Percentiles rank a stretch among this genome's conserved stretches.
phyloP scores from a whole-genome alignment of 345 rosid species.

The Rhizophora apiculata region DNA sequence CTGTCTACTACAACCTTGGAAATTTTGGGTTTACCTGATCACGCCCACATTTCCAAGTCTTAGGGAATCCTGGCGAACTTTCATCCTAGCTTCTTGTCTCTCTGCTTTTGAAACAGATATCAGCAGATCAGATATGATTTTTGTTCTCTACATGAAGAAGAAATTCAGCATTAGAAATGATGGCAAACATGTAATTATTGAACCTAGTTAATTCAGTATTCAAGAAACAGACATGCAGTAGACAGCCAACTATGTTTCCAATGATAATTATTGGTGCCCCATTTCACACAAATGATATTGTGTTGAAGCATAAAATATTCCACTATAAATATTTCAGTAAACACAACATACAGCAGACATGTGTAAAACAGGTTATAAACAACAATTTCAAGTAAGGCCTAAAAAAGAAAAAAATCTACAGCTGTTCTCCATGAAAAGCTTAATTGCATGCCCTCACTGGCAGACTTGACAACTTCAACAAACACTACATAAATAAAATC shows the following conservation, averaged over 20 bases:
- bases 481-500: no score
- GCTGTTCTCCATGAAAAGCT: background rate
- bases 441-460: background rate
- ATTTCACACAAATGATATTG: background rate
- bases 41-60: constrained; percentile 97
- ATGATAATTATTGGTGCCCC: constrained; percentile 8
- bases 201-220: background rate
- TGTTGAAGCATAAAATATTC: background rate
- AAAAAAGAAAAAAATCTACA: background rate
- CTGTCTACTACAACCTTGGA: no score
- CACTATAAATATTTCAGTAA: background rate
- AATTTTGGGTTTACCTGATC: constrained; percentile 57
- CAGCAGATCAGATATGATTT: constrained; percentile 85
- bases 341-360: background rate
- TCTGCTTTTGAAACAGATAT: constrained; percentile 95
- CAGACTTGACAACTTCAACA: background rate
- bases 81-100: constrained; percentile 96
- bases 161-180: constrained; percentile 10
- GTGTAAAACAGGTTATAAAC: background rate
- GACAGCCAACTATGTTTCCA: background rate
- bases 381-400: background rate
- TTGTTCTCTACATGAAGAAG: constrained; percentile 66
- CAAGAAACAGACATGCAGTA: background rate
- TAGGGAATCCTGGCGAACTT: constrained; percentile 92
- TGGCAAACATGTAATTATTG: background rate